A percentile compares a stretch with the other conserved stretches of the same genome.
These are phyloP conservation scores for Geotrichum citri-aurantii DNA, from an alignment of 1,139 yeast species.

Conservation along the genomic window DNA sequence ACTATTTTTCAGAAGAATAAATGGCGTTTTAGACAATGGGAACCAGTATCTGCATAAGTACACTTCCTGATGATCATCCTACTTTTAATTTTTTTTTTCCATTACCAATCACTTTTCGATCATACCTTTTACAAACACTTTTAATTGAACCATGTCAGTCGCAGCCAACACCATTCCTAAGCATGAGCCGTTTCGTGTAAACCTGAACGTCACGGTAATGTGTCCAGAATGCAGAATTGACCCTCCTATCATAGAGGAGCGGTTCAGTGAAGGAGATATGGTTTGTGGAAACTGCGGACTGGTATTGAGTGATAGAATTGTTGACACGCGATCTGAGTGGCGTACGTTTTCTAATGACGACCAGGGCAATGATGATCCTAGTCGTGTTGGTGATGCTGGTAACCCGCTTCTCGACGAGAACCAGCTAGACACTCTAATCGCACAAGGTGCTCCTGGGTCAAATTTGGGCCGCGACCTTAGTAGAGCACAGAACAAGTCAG, in stretches of 20 bases:
- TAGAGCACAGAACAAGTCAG: conserved; percentile 80
- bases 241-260: conserved; percentile 92
- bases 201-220: conserved; percentile 80
- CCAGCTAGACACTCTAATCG: conserved; percentile 87
- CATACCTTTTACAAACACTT: background rate
- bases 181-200: conserved; percentile 31
- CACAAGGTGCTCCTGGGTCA: conserved; percentile 62
- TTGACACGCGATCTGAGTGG: conserved; percentile 97
- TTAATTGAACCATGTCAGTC: conserved; percentile 15
- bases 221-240: conserved; percentile 95
- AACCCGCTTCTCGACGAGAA: conserved; percentile 89
- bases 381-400: conserved; percentile 99
- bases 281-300: conserved; percentile 96
- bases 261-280: conserved; percentile 96
- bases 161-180: conserved; percentile 8
- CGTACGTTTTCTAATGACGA: conserved; percentile 93
- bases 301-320: conserved; percentile 85
- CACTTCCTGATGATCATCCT: background rate
- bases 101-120: background rate
- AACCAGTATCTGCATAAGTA: background rate
- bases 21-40: background rate
- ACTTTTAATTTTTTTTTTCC: background rate
- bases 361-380: conserved; percentile 96
- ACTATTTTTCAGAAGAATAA: background rate
- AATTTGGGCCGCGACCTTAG: conserved; percentile 80